phyloP scores from a whole-genome alignment of 805 yeast species.

The Monosporozyma aquatica region DNA sequence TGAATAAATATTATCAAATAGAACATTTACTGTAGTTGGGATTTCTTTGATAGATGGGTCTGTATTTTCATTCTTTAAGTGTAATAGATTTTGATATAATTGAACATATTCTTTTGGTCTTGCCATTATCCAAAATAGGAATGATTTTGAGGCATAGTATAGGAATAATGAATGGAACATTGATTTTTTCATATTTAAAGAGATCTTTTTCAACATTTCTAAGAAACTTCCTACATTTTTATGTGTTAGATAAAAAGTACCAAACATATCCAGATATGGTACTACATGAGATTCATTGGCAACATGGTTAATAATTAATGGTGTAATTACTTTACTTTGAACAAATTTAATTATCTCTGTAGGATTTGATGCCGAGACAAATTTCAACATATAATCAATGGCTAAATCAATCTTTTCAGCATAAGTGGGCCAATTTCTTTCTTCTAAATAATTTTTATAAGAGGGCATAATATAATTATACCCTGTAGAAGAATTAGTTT shows the following conservation, averaged over 20 bases:
- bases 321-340: constrained; percentile 14
- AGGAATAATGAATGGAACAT: constrained; percentile 38
- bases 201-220: constrained; percentile 30
- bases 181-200: constrained; percentile 33
- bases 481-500: constrained; percentile 3
- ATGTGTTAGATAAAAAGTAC: constrained; percentile 34
- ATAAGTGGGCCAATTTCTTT: constrained; percentile 8
- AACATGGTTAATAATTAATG: constrained; percentile 28
- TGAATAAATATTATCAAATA: constrained; percentile 18
- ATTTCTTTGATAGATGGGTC: constrained; percentile 11
- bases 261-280: constrained; percentile 38
- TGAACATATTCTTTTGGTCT: constrained; percentile 38
- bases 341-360: constrained; percentile 33
- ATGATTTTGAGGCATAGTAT: constrained; percentile 35
- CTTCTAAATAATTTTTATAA: constrained; percentile 13
- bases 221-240: constrained; percentile 31
- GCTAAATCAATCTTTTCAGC: constrained; percentile 29
- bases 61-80: constrained; percentile 5
- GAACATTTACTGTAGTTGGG: constrained; percentile 10
- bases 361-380: constrained; percentile 41
- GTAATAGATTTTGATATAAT: constrained; percentile 10
- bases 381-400: constrained; percentile 35
- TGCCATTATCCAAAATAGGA: constrained; percentile 40
- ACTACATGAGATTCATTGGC: constrained; percentile 33
- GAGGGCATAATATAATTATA: constrained; percentile 12